Evolutionary conservation across 345 rosid genomes (phyloP), one percentile per base, ranked within the genome.

Genomic region (Lepidium africanum): DNA sequence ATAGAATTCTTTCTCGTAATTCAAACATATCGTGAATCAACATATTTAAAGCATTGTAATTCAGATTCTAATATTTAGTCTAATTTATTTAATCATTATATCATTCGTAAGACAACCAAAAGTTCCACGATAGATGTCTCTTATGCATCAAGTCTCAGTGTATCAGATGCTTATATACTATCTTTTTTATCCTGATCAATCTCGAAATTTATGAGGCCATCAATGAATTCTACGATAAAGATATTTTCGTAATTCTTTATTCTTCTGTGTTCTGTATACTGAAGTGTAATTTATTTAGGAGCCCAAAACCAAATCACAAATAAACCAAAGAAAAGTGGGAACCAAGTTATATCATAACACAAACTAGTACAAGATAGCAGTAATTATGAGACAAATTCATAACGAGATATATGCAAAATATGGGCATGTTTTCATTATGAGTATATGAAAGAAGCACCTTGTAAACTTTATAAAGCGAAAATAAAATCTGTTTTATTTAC

Each of bases 131-230:
- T 10, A 21, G 17, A 63, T 36, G 38, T n/a, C 36, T 27, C 21
- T 36, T 30, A 10, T 27, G 21, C 38, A 39, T 30, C 25, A 9
- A 39, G 23, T 49, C 50, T 35, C 10, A 4, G 14, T 37, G 53
- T 10, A 70, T 60, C 67, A 60, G 51, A 49, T 69, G 39, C 58
- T 27, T 49, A 50, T 17, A 16, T 62, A 45, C 9, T 17, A 58
- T 23, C 19, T 59, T n/a, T 47, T 10, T 38, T 12, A n/a, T 17
- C 32, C 5, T 60, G 53, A 61, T 51, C 17, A 51, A 19, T 40
- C 23, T 49, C 50, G 40, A 27, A n/a, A 15, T 38, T 48, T 49
- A n/a, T 30, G 52, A 52, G 68, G 54, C n/a, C 30, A 47, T 41
- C 30, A 33, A 59, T 59, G 19, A 47, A 30, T 60, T 59, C 59